Conservation (phyloP, 345 rosid species). For the Sonneratia caseolaris region DNA sequence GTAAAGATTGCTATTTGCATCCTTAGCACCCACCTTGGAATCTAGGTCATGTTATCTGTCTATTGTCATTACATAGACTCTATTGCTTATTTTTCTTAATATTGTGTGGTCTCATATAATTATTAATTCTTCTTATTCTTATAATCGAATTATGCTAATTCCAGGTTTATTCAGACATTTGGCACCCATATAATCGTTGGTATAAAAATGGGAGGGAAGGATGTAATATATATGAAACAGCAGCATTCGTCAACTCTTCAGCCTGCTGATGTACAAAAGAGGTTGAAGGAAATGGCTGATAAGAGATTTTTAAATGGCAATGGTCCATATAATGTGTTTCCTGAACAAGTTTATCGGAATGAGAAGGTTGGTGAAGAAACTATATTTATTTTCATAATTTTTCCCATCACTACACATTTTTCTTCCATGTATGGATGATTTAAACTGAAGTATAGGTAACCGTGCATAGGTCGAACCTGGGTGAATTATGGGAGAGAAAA, state of each 20-base stretch:
- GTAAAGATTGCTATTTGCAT: background rate
- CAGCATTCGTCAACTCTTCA: constrained; percentile 68
- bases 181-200: constrained; percentile 90
- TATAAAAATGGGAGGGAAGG: constrained; percentile 94
- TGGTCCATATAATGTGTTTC: constrained; percentile 27
- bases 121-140: background rate
- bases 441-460: background rate
- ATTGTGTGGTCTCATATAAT: background rate
- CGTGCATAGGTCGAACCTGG: background rate
- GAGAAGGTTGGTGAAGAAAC: constrained; percentile 11
- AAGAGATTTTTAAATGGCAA: constrained; percentile 58
- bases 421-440: background rate
- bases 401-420: background rate
- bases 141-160: constrained; percentile 6
- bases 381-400: too few species aligned
- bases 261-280: constrained; percentile 68
- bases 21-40: background rate
- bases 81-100: background rate
- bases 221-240: constrained; percentile 76
- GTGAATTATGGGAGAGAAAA: background rate
- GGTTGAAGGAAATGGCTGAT: constrained; percentile 75
- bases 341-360: constrained; percentile 12
- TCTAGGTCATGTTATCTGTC: background rate
- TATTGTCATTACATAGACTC: background rate
- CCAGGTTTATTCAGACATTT: constrained; percentile 70